A percentile compares a stretch with the other conserved stretches of the same genome.
These are phyloP conservation scores for Phylloporus arenicola DNA, from an alignment of 768 basidiomycete species.

Conservation along the genomic window DNA sequence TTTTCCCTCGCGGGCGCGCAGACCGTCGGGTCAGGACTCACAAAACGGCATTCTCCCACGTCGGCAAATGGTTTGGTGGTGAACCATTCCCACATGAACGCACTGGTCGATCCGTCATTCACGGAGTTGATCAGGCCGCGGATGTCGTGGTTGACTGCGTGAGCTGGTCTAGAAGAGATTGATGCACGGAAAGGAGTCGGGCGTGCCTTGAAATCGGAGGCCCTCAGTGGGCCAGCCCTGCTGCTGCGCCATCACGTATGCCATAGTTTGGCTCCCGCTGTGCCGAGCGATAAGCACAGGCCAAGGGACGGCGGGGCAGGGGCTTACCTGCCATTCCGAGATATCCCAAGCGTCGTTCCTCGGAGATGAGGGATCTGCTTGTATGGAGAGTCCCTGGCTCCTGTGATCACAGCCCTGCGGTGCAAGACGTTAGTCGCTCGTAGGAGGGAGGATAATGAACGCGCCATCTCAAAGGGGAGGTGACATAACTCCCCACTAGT, in stretches of 20 bases:
- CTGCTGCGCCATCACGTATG: constrained; percentile 87
- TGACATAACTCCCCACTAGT: constrained; percentile 88
- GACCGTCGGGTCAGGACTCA: constrained; percentile 36
- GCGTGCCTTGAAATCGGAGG: constrained; percentile 66
- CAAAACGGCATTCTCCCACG: constrained; percentile 75
- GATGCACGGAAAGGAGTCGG: not conserved
- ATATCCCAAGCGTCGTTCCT: constrained; percentile 84
- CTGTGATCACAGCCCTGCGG: constrained; percentile 87
- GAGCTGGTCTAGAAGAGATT: not conserved
- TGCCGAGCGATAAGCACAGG: not conserved
- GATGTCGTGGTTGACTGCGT: constrained; percentile 73
- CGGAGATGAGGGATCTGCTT: constrained; percentile 68
- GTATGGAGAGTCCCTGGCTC: constrained; percentile 59
- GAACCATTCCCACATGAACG: constrained; percentile 97
- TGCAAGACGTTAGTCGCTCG: not conserved
- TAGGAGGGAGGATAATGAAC: constrained; percentile 8
- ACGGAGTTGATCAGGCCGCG: constrained; percentile 79
- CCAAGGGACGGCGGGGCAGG: not conserved
- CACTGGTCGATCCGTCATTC: constrained; percentile 82
- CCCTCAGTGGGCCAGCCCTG: constrained; percentile 70
- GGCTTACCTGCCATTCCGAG: constrained; percentile 71
- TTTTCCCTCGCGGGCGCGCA: not conserved
- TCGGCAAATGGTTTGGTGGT: constrained; percentile 79
- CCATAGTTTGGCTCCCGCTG: constrained; percentile 92
- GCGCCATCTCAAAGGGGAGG: constrained; percentile 83